A percentile compares a stretch with the other conserved stretches of the same genome.
These are phyloP conservation scores for Eragrostis tef DNA, from an alignment of 202 grass and related monocot species.

Conservation along the genomic window DNA sequence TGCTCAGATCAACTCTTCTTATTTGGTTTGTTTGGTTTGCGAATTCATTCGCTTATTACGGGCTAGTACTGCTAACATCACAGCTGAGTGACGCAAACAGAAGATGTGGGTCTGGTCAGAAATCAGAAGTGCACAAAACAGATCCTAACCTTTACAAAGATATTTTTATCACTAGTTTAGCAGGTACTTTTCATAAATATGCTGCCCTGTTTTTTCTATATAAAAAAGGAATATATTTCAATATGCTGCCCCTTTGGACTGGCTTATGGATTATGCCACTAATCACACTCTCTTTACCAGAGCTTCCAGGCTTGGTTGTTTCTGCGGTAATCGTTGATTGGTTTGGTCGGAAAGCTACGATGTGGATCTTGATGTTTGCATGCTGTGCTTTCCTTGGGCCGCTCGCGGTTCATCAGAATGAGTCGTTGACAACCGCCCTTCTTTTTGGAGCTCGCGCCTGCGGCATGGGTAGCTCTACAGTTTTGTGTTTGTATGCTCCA, in stretches of 20 bases:
- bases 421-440: constrained; percentile 64
- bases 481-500: constrained; percentile 70
- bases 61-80: constrained; percentile 71
- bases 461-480: constrained; percentile 63
- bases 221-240: no score
- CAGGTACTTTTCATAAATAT: constrained; percentile 50
- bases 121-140: constrained; percentile 29
- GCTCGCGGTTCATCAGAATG: constrained; percentile 63
- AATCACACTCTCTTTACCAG: constrained; percentile 46
- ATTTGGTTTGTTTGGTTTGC: constrained; percentile 73
- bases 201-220: neutral
- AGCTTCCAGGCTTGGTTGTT: constrained; percentile 73
- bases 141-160: constrained; percentile 67
- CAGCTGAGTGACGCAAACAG: constrained; percentile 57
- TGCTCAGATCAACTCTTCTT: constrained; percentile 76
- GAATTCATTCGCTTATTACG: constrained; percentile 86
- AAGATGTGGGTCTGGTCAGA: constrained; percentile 48
- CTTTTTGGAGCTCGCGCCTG: constrained; percentile 77
- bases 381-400: constrained; percentile 74
- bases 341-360: constrained; percentile 73
- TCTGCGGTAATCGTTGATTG: constrained; percentile 69
- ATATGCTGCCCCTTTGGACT: neutral
- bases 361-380: constrained; percentile 67
- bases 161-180: constrained; percentile 77
- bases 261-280: neutral